Evolutionary conservation across 2,329 filamentous ascomycete species (phyloP).

Genomic region (Beauveria rudraprayagi): DNA sequence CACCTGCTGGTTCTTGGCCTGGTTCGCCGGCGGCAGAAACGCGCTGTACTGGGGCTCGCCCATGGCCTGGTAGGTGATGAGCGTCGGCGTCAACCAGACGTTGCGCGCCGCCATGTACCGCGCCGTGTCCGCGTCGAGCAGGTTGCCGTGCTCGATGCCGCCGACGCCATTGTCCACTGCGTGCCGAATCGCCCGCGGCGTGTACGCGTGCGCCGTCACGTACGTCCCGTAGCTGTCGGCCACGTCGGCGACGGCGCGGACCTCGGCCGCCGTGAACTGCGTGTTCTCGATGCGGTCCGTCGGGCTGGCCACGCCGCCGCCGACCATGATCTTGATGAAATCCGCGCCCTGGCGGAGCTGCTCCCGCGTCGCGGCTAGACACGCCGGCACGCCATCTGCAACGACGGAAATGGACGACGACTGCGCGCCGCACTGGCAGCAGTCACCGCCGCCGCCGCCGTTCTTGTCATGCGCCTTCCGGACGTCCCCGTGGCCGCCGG

Average conservation of each 20-base stretch:
- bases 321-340: conserved; percentile 55
- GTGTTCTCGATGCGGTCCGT: conserved; percentile 45
- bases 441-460: conserved; percentile 36
- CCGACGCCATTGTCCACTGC: conserved; percentile 46
- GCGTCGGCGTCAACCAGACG: conserved; percentile 45
- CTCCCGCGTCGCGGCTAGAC: conserved; percentile 42
- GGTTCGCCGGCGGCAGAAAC: conserved; percentile 36
- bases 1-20: conserved; percentile 43
- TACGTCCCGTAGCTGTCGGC: conserved; percentile 41
- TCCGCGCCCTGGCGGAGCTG: conserved; percentile 48
- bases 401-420: conserved; percentile 33
- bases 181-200: conserved; percentile 43
- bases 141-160: conserved; percentile 43
- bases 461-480: conserved; percentile 41
- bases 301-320: conserved; percentile 48
- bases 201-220: conserved; percentile 53
- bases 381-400: conserved; percentile 47
- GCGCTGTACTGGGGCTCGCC: conserved; percentile 32
- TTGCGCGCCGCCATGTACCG: conserved; percentile 40
- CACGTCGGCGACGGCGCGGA: conserved; percentile 43
- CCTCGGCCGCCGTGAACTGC: conserved; percentile 50
- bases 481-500: conserved; percentile 50
- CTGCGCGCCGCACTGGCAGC: conserved; percentile 28
- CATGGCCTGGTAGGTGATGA: conserved; percentile 44
- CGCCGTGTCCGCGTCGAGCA: conserved; percentile 35